Evolutionary conservation across 148 eudicot genomes (phyloP), one percentile per base, ranked within the genome.

Genomic region (Amaranthus cruentus): DNA sequence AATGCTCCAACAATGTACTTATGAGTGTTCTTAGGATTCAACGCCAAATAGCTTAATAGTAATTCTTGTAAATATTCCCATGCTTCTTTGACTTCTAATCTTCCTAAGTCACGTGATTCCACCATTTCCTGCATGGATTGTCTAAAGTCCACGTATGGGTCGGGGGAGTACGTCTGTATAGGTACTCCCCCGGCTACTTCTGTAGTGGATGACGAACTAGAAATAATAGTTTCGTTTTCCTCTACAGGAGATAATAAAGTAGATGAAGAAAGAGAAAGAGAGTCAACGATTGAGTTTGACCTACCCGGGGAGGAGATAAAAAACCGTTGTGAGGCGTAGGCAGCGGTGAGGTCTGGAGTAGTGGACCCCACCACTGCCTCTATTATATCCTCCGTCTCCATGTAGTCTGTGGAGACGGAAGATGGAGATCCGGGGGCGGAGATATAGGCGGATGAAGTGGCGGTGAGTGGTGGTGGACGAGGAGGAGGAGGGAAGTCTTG

Each of bases 61-160:
- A 95, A 86, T 68, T 95, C 90, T 49, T 95, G 97, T 63, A 95
- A 74, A 67, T 84, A 81, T 11, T 90, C 91, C 96, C 97, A 92
- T 9, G 81, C 84, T 12, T 79, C 85, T 4, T 72, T 66, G 0
- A 73, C 87, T 28, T 84, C 91, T 7, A 44, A 72, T 46, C 81
- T 90, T 8, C 51, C 73, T 47, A 86, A 18, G 4, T 84, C 89
- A 73, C 89, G 89, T 62, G 99, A 88, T 77, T 90, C 99, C 86
- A 95, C 96, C 96, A 92, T 92, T 72, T 95, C 97, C 55, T 92
- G 91, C 99, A 95, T 95, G 10, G 99, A 95, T 56, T 78, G 83
- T 71, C 97, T 81, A 79, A 95, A 95, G 69, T 95, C 99, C 0
- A 68, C 15, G 79, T 78, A 95, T 0, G 99, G 99, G 83, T 95